These are phyloP conservation scores for Exophiala aquamarina DNA, from an alignment of 2,329 filamentous ascomycete genomes.

Conservation along the genomic window DNA sequence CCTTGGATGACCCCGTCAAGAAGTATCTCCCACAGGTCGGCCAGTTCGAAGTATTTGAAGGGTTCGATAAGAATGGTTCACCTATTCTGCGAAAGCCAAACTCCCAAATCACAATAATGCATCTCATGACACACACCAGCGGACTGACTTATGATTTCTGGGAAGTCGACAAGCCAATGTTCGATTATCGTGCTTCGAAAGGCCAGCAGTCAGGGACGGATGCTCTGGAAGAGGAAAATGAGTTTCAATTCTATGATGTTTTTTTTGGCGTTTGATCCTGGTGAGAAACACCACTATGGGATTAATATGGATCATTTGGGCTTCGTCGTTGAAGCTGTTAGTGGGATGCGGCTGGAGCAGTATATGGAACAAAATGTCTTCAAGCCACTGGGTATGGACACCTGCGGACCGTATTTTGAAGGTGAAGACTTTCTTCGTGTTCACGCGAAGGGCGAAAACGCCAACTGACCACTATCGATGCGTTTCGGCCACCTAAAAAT, in stretches of 20 bases:
- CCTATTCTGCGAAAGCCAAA: constrained; percentile 17
- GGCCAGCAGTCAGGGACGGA: constrained; percentile 10
- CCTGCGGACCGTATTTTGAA: too few relatives aligned
- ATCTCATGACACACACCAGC: constrained; percentile 24
- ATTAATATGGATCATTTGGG: constrained; percentile 52
- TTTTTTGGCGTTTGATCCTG: constrained; percentile 19
- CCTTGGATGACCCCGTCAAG: constrained; percentile 23
- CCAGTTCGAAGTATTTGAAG: constrained; percentile 20
- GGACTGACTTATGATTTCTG: constrained; percentile 26
- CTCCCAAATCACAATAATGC: constrained; percentile 18
- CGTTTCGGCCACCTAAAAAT: too few relatives aligned
- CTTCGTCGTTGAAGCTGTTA: constrained; percentile 46
- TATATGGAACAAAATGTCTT: constrained; percentile 50
- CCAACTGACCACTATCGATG: too few relatives aligned
- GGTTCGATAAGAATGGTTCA: constrained; percentile 4
- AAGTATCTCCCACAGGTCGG: constrained; percentile 22
- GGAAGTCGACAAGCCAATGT: too few relatives aligned
- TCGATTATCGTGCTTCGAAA: constrained; percentile 14
- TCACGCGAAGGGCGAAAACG: too few relatives aligned
- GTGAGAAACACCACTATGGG: constrained; percentile 23
- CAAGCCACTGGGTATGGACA: constrained; percentile 42
- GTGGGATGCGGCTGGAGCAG: constrained; percentile 43
- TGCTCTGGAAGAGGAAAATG: constrained; percentile 7
- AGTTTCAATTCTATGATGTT: constrained; percentile 11
- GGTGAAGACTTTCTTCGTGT: too few relatives aligned